Conservation (phyloP, 2,329 filamentous ascomycete genomes). For the Trichoderma gracile region DNA sequence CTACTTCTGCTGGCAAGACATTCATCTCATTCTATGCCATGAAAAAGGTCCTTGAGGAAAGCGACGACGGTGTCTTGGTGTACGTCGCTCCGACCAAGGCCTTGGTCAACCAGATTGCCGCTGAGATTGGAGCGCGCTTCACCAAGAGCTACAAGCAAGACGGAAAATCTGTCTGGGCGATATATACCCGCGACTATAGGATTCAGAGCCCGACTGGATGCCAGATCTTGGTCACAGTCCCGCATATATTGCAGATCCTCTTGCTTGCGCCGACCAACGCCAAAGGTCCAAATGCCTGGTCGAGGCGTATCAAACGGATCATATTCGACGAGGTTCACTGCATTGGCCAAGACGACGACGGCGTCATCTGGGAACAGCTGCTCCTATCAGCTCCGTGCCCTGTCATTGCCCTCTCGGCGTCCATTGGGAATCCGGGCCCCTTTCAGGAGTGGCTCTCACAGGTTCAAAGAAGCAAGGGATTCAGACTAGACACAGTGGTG, state of each 20-base stretch:
- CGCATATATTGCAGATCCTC: slow-evolving; percentile 79
- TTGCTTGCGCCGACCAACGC: slow-evolving; percentile 66
- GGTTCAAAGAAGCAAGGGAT: slow-evolving; percentile 64
- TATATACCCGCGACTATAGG: slow-evolving; percentile 73
- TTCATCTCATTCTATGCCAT: slow-evolving; percentile 86
- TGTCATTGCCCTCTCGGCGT: slow-evolving; percentile 77
- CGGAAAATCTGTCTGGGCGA: slow-evolving; percentile 73
- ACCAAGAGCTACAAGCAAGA: slow-evolving; percentile 62
- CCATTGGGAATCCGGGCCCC: slow-evolving; percentile 71
- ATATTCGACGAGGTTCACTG: slow-evolving; percentile 84
- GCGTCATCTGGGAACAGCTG: slow-evolving; percentile 76
- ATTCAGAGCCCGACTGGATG: slow-evolving; percentile 73
- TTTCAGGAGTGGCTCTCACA: slow-evolving; percentile 68
- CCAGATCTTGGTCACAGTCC: slow-evolving; percentile 75
- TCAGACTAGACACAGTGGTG: slow-evolving; percentile 66
- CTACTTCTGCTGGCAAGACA: slow-evolving; percentile 78
- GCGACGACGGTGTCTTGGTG: slow-evolving; percentile 69
- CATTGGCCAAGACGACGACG: slow-evolving; percentile 75
- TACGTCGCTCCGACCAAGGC: slow-evolving; percentile 83
- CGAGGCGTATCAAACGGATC: slow-evolving; percentile 67
- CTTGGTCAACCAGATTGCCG: slow-evolving; percentile 79
- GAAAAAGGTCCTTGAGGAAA: slow-evolving; percentile 69
- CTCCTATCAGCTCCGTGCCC: slow-evolving; percentile 72
- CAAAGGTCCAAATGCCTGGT: slow-evolving; percentile 57
- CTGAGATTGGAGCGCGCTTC: slow-evolving; percentile 74